Base-by-base conservation (phyloP, 139 green algal genomes). In the Helicosporidium sp. region DNA sequence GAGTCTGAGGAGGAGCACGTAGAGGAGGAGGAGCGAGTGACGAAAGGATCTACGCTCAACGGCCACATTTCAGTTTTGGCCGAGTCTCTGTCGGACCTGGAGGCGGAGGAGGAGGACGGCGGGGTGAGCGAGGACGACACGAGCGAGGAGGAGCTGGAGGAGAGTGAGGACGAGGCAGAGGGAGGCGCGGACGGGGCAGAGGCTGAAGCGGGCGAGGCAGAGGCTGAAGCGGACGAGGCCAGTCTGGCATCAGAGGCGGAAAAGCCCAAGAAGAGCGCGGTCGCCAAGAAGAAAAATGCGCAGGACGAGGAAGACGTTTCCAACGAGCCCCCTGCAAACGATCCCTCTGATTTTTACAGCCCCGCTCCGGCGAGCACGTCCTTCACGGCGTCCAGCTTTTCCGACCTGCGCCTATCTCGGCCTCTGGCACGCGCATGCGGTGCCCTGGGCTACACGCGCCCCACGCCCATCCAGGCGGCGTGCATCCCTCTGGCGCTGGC, bases 401-500 rank as follows among this genome's bases (percentile, higher is more conserved):
- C 46, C 4, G 82, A 92, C 48, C 73, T 99, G 12, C 70, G 91
- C 55, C 62, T 99, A 1, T 93, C 80, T 1, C 54, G 82, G 2
- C 83, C 87, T 7, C 70, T 97, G 48, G 37, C 85, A 24, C 74
- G 73, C 35, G 86, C 82, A 24, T 82, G 84, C 66, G 33, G 62
- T 12, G 76, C 69, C 2, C 67, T 99, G n/a, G 84, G 88, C 3
- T 99, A 93, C 69, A 54, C 52, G 5, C 50, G 51, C 13, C 85
- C 88, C 22, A 97, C 88, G 4, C 31, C 35, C 33, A 40, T 17
- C 52, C 43, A 91, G 73, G 84, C 89, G 0, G 89, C 88, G 20
- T 89, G 79, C 56, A 80, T 98, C 31, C 89, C 86, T 0, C 43
- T 96, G 18, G 83, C 83, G 13, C 63, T 98, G 27, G 69, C 76